These are phyloP conservation scores for Hypomyces perniciosus DNA, from an alignment of 2,329 filamentous ascomycete species.

Conservation along the genomic window DNA sequence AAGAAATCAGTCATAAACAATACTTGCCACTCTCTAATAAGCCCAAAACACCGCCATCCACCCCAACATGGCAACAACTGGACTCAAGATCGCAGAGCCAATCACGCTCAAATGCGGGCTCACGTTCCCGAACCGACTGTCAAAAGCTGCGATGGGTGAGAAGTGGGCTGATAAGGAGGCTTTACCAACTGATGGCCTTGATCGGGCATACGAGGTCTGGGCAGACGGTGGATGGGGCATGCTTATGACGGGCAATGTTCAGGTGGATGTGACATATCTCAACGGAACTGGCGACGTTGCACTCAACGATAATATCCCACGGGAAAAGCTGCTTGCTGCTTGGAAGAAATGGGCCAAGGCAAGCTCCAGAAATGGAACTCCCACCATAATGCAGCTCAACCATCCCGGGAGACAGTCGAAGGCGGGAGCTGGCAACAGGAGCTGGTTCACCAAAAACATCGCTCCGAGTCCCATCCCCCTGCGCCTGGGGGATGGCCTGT, in stretches of 20 bases:
- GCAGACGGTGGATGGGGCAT: slow-evolving; percentile 48
- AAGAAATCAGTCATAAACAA: no score
- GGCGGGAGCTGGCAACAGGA: slow-evolving; percentile 30
- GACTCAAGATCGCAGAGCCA: slow-evolving; percentile 23
- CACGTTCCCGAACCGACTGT: slow-evolving; percentile 48
- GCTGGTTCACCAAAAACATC: slow-evolving; percentile 33
- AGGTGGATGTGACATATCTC: slow-evolving; percentile 34
- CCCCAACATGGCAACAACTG: slow-evolving; percentile 1
- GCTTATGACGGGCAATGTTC: slow-evolving; percentile 45
- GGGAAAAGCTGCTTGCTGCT: slow-evolving; percentile 23
- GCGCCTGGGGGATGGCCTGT: slow-evolving; percentile 32
- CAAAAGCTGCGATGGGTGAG: slow-evolving; percentile 47
- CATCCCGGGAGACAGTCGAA: slow-evolving; percentile 43
- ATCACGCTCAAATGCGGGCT: slow-evolving; percentile 50
- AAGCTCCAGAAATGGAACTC: slow-evolving; percentile 28
- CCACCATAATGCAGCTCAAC: slow-evolving; percentile 39
- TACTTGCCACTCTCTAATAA: no score
- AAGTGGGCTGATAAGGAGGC: slow-evolving; percentile 33
- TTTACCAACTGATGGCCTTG: slow-evolving; percentile 37
- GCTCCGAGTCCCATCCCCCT: slow-evolving; percentile 40
- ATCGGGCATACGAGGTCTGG: slow-evolving; percentile 47
- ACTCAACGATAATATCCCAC: slow-evolving; percentile 25
- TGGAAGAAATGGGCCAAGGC: slow-evolving; percentile 34
- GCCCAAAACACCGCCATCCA: no score
- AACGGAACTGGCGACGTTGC: slow-evolving; percentile 30